Base-by-base conservation (phyloP, 495 filamentous ascomycete genomes). In the Clohesyomyces aquaticus region DNA sequence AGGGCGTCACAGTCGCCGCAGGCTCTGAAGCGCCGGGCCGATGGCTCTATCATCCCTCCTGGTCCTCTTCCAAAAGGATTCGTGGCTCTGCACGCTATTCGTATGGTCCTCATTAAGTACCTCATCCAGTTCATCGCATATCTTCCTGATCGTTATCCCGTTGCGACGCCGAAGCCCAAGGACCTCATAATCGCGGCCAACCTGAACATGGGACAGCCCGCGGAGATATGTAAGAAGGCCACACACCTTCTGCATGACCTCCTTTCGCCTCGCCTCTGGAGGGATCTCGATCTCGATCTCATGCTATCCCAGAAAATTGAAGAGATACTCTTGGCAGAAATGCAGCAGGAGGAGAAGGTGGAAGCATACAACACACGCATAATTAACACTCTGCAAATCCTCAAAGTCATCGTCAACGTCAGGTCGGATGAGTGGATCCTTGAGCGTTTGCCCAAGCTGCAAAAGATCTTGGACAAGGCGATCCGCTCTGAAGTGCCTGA, bases 51-150 rank as follows among this genome's bases (percentile, higher is more conserved):
- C 25, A 74, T 78, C 16, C 77, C 81, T 29, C 46, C 67, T 9
- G 43, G 32, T n/a, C 28, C 56, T 10, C 32, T 51, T 14, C 43
- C 61, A 9, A 68, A 60, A 43, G 57, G 48, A 10, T 75, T 74
- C 35, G 75, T 77, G 4, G 75, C 74, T 0, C 28, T n/a, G 9
- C 68, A 80, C 6, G 71, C 82, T 14, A 84, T 89, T 35, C 82
- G 91, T 12, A 82, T 82, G 9, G 85, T 91, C 69, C 85, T 98
- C 77, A 83, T 96, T 45, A 95, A 93, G 71, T 98, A 97, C 73
- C 82, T 98, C 19, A 90, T 96, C 22, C 88, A 93, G 38, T 96
- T 96, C 74, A 96, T 98, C 69, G 91, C 91, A 6, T 86, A 88
- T 22, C 82, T 94, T n/a, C 87, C 85, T 48, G 93, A 94, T 76